These are phyloP conservation scores for Lachancea thermotolerans DNA, from an alignment of 805 yeast species.

Conservation along the genomic window DNA sequence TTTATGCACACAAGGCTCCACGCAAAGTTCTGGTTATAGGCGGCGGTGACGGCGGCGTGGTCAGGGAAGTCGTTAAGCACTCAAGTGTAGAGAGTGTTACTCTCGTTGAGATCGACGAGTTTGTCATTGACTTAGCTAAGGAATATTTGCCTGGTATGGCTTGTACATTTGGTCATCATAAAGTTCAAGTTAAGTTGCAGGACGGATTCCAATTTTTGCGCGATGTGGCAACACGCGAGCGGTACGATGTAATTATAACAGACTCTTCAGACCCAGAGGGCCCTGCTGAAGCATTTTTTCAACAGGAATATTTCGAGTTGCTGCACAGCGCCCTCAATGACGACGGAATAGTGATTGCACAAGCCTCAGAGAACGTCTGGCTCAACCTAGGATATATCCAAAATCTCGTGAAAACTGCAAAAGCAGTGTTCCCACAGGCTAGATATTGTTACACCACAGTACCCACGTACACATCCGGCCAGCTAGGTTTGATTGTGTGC, in stretches of 20 bases:
- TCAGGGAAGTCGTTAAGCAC: constrained; percentile 81
- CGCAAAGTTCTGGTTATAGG: constrained; percentile 79
- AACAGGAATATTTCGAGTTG: constrained; percentile 65
- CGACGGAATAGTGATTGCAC: constrained; percentile 71
- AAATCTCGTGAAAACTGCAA: constrained; percentile 42
- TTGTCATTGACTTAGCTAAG: constrained; percentile 65
- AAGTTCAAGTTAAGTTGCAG: constrained; percentile 58
- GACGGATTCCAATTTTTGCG: constrained; percentile 81
- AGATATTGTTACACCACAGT: constrained; percentile 72
- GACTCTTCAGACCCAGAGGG: constrained; percentile 96
- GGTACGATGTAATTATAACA: constrained; percentile 79
- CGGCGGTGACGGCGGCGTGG: constrained; percentile 95
- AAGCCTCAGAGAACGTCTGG: constrained; percentile 73
- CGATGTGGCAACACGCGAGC: constrained; percentile 31
- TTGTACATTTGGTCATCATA: constrained; percentile 51
- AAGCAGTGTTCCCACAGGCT: constrained; percentile 52
- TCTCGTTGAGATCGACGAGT: constrained; percentile 83
- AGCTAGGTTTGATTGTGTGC: constrained; percentile 71
- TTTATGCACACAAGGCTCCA: constrained; percentile 72
- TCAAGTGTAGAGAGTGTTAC: constrained; percentile 55
- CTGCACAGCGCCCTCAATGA: constrained; percentile 55
- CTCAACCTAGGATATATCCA: constrained; percentile 49
- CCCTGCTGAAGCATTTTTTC: constrained; percentile 87
- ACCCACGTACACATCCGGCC: constrained; percentile 87
- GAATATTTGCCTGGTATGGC: constrained; percentile 77